A percentile compares a stretch with the other conserved stretches of the same genome.
Conservation (phyloP, 176 grass and related monocot genomes). For the Microstegium vimineum region DNA sequence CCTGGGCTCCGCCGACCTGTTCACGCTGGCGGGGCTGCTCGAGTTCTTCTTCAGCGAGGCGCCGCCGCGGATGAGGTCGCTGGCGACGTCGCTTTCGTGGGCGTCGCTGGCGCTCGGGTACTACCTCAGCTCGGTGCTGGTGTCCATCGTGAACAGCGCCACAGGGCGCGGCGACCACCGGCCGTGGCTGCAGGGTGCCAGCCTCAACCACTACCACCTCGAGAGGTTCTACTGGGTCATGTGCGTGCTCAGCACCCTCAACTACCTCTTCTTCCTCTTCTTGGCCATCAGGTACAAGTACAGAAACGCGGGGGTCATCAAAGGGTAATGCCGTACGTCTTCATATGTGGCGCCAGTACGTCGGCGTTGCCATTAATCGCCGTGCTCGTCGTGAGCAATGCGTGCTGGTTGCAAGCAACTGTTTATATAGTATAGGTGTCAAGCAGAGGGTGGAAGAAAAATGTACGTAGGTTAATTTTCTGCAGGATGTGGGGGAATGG, state of each 20-base stretch:
- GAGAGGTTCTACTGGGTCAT: constrained; percentile 94
- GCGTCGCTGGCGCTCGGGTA: constrained; percentile 85
- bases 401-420: not conserved
- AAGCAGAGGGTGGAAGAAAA: not conserved
- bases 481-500: not conserved
- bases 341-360: not conserved
- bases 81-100: constrained; percentile 84
- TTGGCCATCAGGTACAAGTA: constrained; percentile 72
- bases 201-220: constrained; percentile 68
- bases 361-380: not conserved
- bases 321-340: not conserved
- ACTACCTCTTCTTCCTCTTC: constrained; percentile 65
- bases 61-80: constrained; percentile 69
- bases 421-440: constrained; percentile 4
- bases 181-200: constrained; percentile 62
- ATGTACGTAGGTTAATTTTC: not conserved
- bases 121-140: constrained; percentile 82
- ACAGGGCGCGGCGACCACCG: constrained; percentile 29
- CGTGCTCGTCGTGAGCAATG: not conserved
- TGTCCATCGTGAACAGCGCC: constrained; percentile 67
- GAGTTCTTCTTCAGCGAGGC: constrained; percentile 99
- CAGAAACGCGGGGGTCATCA: constrained; percentile 39
- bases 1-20: constrained; percentile 73
- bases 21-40: constrained; percentile 76
- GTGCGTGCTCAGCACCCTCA: constrained; percentile 67